These are phyloP conservation scores for Austroboletus niveus DNA, from an alignment of 1,284 basidiomycete genomes.

Conservation along the genomic window DNA sequence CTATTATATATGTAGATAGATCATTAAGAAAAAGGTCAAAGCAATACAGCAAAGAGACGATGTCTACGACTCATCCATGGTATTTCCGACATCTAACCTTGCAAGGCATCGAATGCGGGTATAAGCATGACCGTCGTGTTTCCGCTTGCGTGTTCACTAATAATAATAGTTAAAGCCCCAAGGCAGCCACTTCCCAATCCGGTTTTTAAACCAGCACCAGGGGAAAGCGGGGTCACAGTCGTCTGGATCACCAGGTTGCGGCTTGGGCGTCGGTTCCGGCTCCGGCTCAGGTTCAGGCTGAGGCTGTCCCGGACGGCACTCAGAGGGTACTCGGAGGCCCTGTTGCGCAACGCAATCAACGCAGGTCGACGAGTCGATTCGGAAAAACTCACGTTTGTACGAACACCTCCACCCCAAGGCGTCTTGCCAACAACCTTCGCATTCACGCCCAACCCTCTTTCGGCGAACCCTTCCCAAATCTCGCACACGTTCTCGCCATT, in stretches of 20 bases:
- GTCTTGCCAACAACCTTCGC: constrained; percentile 74
- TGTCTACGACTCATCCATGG: constrained; percentile 2
- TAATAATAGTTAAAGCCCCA: constrained; percentile 26
- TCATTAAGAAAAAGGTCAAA: constrained; percentile 9
- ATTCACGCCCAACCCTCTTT: constrained; percentile 78
- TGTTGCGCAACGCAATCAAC: constrained; percentile 7
- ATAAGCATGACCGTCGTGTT: constrained; percentile 7
- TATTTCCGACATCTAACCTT: constrained; percentile 8
- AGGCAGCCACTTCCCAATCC: constrained; percentile 25
- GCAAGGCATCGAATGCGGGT: constrained; percentile 22
- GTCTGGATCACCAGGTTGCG: constrained; percentile 32
- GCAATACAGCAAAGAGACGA: constrained; percentile 9
- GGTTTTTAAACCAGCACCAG: constrained; percentile 30
- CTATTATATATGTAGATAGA: background rate
- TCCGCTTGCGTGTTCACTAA: constrained; percentile 18
- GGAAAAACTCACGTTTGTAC: constrained; percentile 48
- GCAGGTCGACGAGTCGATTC: background rate
- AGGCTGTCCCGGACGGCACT: constrained; percentile 28
- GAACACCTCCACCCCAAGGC: constrained; percentile 93
- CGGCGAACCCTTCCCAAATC: constrained; percentile 86
- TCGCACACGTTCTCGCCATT: constrained; percentile 90
- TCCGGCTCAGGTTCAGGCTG: constrained; percentile 26
- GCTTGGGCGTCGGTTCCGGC: constrained; percentile 28
- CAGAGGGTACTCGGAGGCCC: constrained; percentile 29
- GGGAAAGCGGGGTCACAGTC: constrained; percentile 27